Conservation (phyloP, 73 alveolate species). For the Tetrahymena thermophila region DNA sequence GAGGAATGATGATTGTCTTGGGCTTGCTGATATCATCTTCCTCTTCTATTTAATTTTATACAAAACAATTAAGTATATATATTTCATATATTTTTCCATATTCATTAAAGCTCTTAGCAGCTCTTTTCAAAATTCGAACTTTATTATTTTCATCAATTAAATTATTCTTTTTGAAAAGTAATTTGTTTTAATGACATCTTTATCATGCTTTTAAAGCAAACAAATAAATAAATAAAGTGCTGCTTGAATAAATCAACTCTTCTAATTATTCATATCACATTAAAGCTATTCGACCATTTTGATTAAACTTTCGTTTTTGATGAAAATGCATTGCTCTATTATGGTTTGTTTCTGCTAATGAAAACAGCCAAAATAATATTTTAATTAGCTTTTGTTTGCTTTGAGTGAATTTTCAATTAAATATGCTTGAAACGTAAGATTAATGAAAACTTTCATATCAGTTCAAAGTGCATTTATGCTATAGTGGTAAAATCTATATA, state of each 20-base stretch:
- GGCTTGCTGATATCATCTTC: not conserved
- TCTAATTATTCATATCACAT: not conserved
- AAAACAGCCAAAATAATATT: not conserved
- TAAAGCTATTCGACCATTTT: not conserved
- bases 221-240: not conserved
- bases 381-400: not conserved
- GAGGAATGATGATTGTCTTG: not conserved
- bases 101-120: no score
- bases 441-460: not conserved
- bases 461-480: not conserved
- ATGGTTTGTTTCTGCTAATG: not conserved
- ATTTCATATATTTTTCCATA: not conserved
- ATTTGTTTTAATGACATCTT: not conserved
- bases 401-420: not conserved
- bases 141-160: no score
- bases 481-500: not conserved
- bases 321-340: no score
- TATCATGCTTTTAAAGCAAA: not conserved
- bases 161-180: not conserved
- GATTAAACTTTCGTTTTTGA: no score
- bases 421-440: no score
- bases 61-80: not conserved
- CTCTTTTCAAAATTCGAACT: no score
- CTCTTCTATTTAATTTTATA: not conserved
- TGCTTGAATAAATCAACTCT: not conserved